These are phyloP conservation scores for Quercus phellos DNA, from an alignment of 331 rosid species.

Conservation along the genomic window DNA sequence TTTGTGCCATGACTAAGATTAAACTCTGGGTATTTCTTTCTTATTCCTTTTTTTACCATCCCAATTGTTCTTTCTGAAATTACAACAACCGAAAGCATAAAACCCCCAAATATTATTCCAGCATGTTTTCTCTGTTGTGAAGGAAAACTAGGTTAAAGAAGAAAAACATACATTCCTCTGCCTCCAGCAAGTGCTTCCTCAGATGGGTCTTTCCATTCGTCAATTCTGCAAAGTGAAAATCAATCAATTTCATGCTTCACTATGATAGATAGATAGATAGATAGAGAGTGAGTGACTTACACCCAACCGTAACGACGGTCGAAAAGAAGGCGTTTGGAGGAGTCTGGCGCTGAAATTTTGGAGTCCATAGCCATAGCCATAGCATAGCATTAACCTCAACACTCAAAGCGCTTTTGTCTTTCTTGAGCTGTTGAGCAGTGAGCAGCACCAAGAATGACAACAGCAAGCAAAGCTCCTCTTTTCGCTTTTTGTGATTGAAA, in stretches of 20 bases:
- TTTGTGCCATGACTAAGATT: no score
- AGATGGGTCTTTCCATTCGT: slow-evolving; percentile 83
- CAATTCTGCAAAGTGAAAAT: slow-evolving; percentile 51
- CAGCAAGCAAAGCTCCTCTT: no score
- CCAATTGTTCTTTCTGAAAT: neutral
- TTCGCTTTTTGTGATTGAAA: no score
- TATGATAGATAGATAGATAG: neutral
- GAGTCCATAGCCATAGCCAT: neutral
- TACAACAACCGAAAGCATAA: neutral
- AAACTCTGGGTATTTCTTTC: no score
- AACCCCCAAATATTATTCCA: neutral
- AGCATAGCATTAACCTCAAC: no score
- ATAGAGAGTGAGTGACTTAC: slow-evolving; percentile 35
- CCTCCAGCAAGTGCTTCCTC: slow-evolving; percentile 89
- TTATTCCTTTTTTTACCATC: no score
- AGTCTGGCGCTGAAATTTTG: slow-evolving; percentile 15
- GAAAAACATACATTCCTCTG: slow-evolving; percentile 67
- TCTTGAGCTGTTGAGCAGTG: no score
- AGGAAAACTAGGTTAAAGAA: neutral
- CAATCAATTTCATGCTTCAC: neutral
- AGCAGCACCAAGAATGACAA: no score
- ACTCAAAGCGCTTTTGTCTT: no score
- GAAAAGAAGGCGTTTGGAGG: slow-evolving; percentile 62
- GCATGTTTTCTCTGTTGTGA: neutral
- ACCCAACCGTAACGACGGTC: slow-evolving; percentile 98